Evolutionary conservation across 139 green algal genomes (phyloP), one percentile per base, ranked within the genome.

Genomic region (Edaphochlamys debaryana): DNA sequence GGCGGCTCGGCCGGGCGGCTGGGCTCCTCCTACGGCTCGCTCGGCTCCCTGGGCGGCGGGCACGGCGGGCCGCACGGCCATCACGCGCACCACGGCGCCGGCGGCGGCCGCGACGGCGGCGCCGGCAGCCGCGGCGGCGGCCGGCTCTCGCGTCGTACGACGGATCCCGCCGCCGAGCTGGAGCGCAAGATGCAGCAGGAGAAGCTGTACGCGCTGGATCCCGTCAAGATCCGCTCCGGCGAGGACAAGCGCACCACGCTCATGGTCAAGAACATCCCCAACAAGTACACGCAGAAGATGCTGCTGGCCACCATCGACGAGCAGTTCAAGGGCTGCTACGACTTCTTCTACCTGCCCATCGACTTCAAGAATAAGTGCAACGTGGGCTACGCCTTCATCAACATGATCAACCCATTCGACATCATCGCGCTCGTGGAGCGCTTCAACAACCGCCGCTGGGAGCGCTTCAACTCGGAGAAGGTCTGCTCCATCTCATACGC

Each of bases 211-310:
- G 85, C 91, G 23, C 88, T 99, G 67, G 93, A 98, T 71, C n/a
- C 95, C 19, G 91, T 95, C 37, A 88, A 90, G 69, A 93, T 93
- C 69, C 52, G 73, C 20, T 37, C 36, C 71, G 96, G 94, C 19
- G 91, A 97, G 42, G 97, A 99, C 90, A 90, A 78, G 76, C 95
- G 97, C 77, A 99, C 97, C 2, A 99, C 97, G 69, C 87, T 99
- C 17, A 99, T 99, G 97, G 94, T 99, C 58, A 98, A 98, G 86
- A 99, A 99, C 92, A 99, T 99, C 63, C 97, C 97, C 79, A 99
- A 99, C 94, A 99, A 99, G 93, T 99, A 99, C 93, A 99, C 97
- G 0, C 97, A 99, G 89, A 98, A 98, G 94, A 99, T 99, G 97
- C 94, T 99, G 82, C 89, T 99, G 67, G 89, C 94, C 62, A 98